Evolutionary conservation across 1,284 basidiomycete species (phyloP), one percentile per base, ranked within the genome.

Genomic region (Cryptococcus amylolentus): DNA sequence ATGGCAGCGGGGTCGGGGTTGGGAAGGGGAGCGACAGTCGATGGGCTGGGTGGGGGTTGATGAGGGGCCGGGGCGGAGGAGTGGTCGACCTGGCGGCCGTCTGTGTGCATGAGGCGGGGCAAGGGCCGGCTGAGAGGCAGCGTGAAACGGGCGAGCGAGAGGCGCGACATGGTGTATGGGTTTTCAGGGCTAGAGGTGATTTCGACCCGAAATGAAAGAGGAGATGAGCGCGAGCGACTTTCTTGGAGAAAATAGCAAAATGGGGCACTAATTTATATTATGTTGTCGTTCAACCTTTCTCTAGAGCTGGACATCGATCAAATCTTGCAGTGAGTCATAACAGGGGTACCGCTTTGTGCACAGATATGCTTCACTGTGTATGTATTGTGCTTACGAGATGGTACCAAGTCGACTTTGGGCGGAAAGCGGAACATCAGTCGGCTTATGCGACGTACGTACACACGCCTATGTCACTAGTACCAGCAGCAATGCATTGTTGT

Each of bases 31-130:
- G 45, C 23, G 16, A 9, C 10, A 23, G 35, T n/a, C 26, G 35
- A 49, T 13, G 47, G 27, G 35, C 13, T 26, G 27, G n/a, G 45
- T 28, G 43, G 62, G 40, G 45, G 31, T 16, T 45, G 42, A 35
- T 45, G 20, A 41, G 18, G 45, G 18, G 45, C 28, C 18, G 50
- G 53, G 49, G 37, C 28, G 10, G 58, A 55, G 3, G 52, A 50
- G 40, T 67, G 66, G 35, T 68, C 60, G 7, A 68, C 61, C 43
- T 61, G 64, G 18, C 69, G 52, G 9, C 63, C 66, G 13, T 57
- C 64, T n/a, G 66, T 66, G 56, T 71, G 68, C 63, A 70, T 62
- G 6, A 35, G 31, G 31, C 31, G 31, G 31, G 31, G 31, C 2
- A 35, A 10, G 10, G 31, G 3, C 23, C 55, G 47, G 7, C 69